Evolutionary conservation across 2,329 filamentous ascomycete genomes (phyloP).

Genomic region (Penicillium sp.): DNA sequence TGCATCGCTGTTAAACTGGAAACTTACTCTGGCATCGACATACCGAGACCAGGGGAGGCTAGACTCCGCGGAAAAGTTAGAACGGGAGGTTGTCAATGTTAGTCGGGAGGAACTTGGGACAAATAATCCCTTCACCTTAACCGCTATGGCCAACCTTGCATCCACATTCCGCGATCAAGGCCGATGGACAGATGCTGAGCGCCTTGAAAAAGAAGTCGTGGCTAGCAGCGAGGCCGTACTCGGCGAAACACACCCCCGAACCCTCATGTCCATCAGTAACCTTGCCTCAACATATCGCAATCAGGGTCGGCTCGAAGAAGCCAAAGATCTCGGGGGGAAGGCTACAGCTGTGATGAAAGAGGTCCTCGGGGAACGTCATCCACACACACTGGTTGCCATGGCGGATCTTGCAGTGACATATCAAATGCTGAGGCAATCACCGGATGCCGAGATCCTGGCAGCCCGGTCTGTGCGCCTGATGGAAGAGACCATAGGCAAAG

Average conservation of each 20-base stretch:
- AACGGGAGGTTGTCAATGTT: slow-evolving; percentile 4
- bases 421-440: background rate
- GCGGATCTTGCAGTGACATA: slow-evolving; percentile 13
- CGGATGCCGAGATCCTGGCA: slow-evolving; percentile 4
- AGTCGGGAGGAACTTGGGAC: slow-evolving; percentile 8
- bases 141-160: slow-evolving; percentile 16
- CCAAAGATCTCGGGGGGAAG: slow-evolving; percentile 11
- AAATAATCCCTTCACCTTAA: slow-evolving; percentile 9
- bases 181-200: slow-evolving; percentile 13
- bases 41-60: slow-evolving; percentile 13
- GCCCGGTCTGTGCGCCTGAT: slow-evolving; percentile 2
- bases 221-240: slow-evolving; percentile 3
- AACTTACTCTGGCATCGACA: slow-evolving; percentile 11
- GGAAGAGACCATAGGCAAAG: slow-evolving; percentile 10
- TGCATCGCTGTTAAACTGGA: slow-evolving; percentile 11
- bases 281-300: slow-evolving; percentile 14
- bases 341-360: slow-evolving; percentile 4
- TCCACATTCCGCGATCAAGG: slow-evolving; percentile 13
- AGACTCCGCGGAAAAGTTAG: slow-evolving; percentile 8
- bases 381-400: slow-evolving; percentile 9
- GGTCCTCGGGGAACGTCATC: slow-evolving; percentile 11
- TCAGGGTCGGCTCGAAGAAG: slow-evolving; percentile 13
- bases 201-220: slow-evolving; percentile 14
- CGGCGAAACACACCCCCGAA: slow-evolving; percentile 16
- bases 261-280: slow-evolving; percentile 16